These are phyloP conservation scores for Aureobasidium sp. DNA, from an alignment of 2,329 filamentous ascomycete species.

Conservation along the genomic window DNA sequence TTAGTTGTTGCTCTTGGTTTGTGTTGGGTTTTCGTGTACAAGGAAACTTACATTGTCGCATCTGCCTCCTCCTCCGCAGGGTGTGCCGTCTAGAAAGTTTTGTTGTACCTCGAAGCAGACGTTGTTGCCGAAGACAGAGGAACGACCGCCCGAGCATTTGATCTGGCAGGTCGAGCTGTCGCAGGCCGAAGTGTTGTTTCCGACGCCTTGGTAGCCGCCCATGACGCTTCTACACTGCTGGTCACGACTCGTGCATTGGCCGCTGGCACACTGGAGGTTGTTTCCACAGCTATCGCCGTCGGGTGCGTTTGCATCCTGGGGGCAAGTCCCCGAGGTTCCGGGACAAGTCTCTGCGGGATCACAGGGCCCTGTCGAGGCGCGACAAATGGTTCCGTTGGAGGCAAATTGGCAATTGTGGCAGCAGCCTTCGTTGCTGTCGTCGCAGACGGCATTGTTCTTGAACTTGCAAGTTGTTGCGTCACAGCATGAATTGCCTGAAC, in stretches of 20 bases:
- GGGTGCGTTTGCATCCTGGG: slow-evolving; percentile 59
- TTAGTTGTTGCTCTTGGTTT: neutral
- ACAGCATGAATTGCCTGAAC: slow-evolving; percentile 73
- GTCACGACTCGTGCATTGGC: slow-evolving; percentile 89
- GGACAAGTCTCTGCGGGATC: slow-evolving; percentile 80
- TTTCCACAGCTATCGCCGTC: slow-evolving; percentile 68
- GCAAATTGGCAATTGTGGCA: slow-evolving; percentile 67
- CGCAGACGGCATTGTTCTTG: slow-evolving; percentile 65
- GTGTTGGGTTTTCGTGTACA: neutral
- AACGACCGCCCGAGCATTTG: slow-evolving; percentile 55
- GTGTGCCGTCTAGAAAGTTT: slow-evolving; percentile 89
- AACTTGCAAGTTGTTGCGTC: slow-evolving; percentile 83
- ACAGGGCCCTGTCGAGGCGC: slow-evolving; percentile 69
- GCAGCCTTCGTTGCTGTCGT: slow-evolving; percentile 79
- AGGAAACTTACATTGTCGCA: slow-evolving; percentile 57
- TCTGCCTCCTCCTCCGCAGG: slow-evolving; percentile 70
- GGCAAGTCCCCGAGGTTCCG: slow-evolving; percentile 66
- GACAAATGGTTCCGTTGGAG: slow-evolving; percentile 65
- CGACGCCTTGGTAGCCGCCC: slow-evolving; percentile 59
- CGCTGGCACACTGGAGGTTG: slow-evolving; percentile 72
- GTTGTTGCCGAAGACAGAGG: slow-evolving; percentile 55
- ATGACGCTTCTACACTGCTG: slow-evolving; percentile 82
- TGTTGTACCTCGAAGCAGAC: slow-evolving; percentile 73
- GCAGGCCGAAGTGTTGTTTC: slow-evolving; percentile 76
- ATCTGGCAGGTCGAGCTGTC: slow-evolving; percentile 65